Evolutionary conservation across 441 rosid species (phyloP).

Genomic region (Pelargonium hybrid): DNA sequence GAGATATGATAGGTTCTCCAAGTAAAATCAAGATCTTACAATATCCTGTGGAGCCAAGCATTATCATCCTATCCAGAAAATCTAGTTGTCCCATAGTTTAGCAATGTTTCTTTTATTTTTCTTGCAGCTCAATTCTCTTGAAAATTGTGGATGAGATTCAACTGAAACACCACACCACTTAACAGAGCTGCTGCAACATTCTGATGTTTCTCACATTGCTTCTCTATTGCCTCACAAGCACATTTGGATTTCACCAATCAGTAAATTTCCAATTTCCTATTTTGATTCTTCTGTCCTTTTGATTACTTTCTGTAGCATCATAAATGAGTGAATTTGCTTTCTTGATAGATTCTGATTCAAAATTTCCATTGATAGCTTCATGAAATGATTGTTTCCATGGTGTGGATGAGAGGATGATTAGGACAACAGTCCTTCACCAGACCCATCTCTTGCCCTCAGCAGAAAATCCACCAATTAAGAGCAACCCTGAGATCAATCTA

Average conservation of each 20-base stretch:
- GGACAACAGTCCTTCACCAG: slow-evolving; percentile 31
- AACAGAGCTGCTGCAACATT: neutral
- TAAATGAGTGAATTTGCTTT: neutral
- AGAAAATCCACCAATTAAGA: slow-evolving; percentile 17
- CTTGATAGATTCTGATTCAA: neutral
- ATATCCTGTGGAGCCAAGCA: neutral
- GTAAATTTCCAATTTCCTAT: neutral
- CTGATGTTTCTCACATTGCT: neutral
- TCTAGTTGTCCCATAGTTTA: neutral
- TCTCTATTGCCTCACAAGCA: neutral
- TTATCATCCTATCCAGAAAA: slow-evolving; percentile 1
- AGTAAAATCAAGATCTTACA: neutral
- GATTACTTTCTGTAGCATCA: neutral
- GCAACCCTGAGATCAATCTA: slow-evolving; percentile 22
- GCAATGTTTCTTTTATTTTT: neutral
- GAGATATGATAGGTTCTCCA: neutral
- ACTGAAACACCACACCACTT: neutral
- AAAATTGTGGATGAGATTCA: slow-evolving; percentile 1
- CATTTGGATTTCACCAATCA: neutral
- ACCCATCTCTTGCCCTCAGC: slow-evolving; percentile 21
- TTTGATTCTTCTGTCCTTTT: neutral
- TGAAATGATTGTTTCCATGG: slow-evolving; percentile 9
- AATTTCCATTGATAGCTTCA: slow-evolving; percentile 1
- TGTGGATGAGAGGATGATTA: slow-evolving; percentile 31
- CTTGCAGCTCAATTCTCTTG: too few species aligned